Conservation (phyloP, 129 eudicot genomes). For the Smallanthus sonchifolius region DNA sequence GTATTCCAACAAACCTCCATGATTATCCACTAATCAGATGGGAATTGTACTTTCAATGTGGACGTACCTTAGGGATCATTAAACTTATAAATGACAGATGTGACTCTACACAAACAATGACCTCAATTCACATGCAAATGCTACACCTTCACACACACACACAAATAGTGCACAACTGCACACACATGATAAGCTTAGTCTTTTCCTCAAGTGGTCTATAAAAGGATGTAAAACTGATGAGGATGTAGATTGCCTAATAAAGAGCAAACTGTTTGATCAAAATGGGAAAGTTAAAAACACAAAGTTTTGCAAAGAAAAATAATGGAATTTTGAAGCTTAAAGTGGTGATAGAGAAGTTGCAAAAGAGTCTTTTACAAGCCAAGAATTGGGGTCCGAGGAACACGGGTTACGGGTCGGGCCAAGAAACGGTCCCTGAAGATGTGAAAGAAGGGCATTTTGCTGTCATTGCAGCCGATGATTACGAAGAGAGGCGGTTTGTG, state of each 20-base stretch:
- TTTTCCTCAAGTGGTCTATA: slow-evolving; percentile 12
- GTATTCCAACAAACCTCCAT: too few relatives aligned
- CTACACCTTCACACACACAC: slow-evolving; percentile 3
- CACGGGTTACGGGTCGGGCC: neutral
- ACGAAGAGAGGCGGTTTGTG: slow-evolving; percentile 22
- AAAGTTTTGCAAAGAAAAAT: slow-evolving; percentile 21
- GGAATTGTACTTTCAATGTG: neutral
- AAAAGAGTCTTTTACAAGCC: slow-evolving; percentile 41
- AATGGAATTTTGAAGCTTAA: slow-evolving; percentile 52
- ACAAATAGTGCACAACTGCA: neutral
- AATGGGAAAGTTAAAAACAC: slow-evolving; percentile 27
- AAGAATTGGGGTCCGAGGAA: slow-evolving; percentile 28
- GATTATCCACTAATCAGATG: too few relatives aligned
- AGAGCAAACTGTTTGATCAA: neutral
- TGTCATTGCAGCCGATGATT: slow-evolving; percentile 29
- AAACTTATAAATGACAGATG: slow-evolving; percentile 18
- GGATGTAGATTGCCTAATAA: neutral
- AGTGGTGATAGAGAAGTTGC: slow-evolving; percentile 45
- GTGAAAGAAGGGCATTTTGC: slow-evolving; percentile 41
- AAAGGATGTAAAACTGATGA: neutral
- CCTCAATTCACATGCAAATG: slow-evolving; percentile 30
- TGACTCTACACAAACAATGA: slow-evolving; percentile 34
- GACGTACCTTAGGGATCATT: slow-evolving; percentile 5
- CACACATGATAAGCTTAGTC: slow-evolving; percentile 2
- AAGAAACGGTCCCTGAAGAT: slow-evolving; percentile 23